These are phyloP conservation scores for Pyrenula massariospora DNA, from an alignment of 495 filamentous ascomycete species.

Conservation along the genomic window DNA sequence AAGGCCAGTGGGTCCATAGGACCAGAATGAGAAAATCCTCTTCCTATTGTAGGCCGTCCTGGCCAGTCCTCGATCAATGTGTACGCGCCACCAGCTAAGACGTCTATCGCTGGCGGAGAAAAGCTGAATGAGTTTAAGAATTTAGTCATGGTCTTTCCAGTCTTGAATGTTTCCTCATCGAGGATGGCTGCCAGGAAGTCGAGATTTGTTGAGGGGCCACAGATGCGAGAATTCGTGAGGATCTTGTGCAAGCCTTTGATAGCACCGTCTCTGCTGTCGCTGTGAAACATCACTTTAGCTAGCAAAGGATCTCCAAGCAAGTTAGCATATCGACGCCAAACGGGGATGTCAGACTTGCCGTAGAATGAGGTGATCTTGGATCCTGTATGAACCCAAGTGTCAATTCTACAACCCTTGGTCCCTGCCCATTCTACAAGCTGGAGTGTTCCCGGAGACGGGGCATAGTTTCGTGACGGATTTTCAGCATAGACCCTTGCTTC, in stretches of 20 bases:
- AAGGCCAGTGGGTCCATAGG: constrained; percentile 46
- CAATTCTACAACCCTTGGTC: constrained; percentile 34
- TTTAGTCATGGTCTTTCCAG: constrained; percentile 41
- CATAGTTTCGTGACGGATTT: constrained; percentile 42
- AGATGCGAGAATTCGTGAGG: constrained; percentile 29
- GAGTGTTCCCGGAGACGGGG: constrained; percentile 44
- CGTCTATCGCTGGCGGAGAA: constrained; percentile 38
- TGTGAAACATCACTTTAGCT: constrained; percentile 49
- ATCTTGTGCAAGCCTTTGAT: constrained; percentile 31
- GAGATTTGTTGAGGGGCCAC: constrained; percentile 46
- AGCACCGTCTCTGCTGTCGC: constrained; percentile 23
- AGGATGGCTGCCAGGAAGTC: constrained; percentile 40
- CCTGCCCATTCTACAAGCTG: constrained; percentile 41
- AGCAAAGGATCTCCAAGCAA: constrained; percentile 39
- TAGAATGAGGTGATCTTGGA: constrained; percentile 42
- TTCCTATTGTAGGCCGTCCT: constrained; percentile 39
- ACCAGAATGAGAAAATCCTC: constrained; percentile 36
- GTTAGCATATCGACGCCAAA: background rate
- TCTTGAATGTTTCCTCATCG: constrained; percentile 20
- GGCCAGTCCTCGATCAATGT: constrained; percentile 49
- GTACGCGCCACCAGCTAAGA: constrained; percentile 42
- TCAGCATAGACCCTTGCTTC: constrained; percentile 53
- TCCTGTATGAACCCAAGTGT: constrained; percentile 51
- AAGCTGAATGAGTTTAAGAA: constrained; percentile 40
- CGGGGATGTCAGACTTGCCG: constrained; percentile 15